These are phyloP conservation scores for Claviceps digitariae DNA, from an alignment of 2,329 filamentous ascomycete genomes.

Conservation along the genomic window DNA sequence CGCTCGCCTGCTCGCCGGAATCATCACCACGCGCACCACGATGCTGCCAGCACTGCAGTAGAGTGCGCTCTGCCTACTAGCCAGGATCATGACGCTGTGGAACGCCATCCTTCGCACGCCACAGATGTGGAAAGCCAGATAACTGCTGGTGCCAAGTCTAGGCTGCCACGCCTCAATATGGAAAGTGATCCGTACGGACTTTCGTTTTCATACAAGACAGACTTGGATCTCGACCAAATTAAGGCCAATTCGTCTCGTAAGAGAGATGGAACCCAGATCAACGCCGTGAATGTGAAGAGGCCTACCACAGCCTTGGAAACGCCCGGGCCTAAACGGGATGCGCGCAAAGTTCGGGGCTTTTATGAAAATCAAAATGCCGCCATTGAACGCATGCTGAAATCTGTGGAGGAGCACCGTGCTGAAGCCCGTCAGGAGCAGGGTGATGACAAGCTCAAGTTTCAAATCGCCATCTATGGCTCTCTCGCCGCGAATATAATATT, in stretches of 20 bases:
- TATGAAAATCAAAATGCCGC: slow-evolving; percentile 88
- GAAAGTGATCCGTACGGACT: slow-evolving; percentile 75
- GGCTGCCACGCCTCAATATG: slow-evolving; percentile 42
- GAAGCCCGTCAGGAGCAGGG: slow-evolving; percentile 68
- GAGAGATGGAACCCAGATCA: slow-evolving; percentile 32
- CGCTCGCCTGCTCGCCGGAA: slow-evolving; percentile 12
- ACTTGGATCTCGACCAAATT: slow-evolving; percentile 62
- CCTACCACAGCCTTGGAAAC: not conserved
- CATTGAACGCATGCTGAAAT: slow-evolving; percentile 82
- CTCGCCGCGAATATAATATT: slow-evolving; percentile 73
- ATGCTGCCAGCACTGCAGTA: slow-evolving; percentile 33
- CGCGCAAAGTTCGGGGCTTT: slow-evolving; percentile 58
- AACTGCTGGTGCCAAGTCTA: slow-evolving; percentile 21
- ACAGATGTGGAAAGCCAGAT: slow-evolving; percentile 37
- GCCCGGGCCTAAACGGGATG: slow-evolving; percentile 17
- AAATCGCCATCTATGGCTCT: slow-evolving; percentile 51
- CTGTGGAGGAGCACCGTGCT: slow-evolving; percentile 78
- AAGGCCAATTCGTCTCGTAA: slow-evolving; percentile 70
- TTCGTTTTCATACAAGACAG: slow-evolving; percentile 61
- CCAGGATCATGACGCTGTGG: slow-evolving; percentile 25
- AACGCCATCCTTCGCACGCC: slow-evolving; percentile 26
- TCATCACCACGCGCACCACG: slow-evolving; percentile 5
- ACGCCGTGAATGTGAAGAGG: slow-evolving; percentile 1
- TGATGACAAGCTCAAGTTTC: slow-evolving; percentile 66
- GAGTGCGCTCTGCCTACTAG: slow-evolving; percentile 21